Base-by-base conservation (phyloP, 2,329 filamentous ascomycete genomes). In the Cryphonectria parasitica region DNA sequence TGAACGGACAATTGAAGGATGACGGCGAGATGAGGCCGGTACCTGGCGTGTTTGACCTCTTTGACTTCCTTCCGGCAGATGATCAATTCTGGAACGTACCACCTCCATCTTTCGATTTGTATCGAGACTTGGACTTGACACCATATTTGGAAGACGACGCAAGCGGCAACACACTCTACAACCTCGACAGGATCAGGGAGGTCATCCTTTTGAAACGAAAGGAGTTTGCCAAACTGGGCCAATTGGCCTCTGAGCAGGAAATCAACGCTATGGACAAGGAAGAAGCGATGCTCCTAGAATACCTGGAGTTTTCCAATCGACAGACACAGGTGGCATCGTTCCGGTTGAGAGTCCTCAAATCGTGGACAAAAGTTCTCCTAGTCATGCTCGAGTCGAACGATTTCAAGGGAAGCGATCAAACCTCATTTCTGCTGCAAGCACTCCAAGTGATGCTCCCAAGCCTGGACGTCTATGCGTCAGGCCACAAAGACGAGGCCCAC, bases 401-500 rank as follows among this genome's bases (percentile, higher is more conserved):
- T 67, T 91, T 97, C 78, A 91, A 92, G 71, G 87, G 89, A 67
- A 88, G 88, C 1, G 88, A 88, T 41, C 91, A 91, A 77, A 90
- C 90, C 6, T 89, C 91, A 0, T 95, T 98, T 78, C 90, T 97
- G 69, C 82, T 98, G 15, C 94, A 97, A 78, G 91, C 92, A 0
- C 85, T 99, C 6, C 95, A 98, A 77, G 88, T 95, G 19, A 92
- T 97, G 64, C 85, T 98, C 8, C 95, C 96, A 0, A 97, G 94
- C 74, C 87, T 99, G 17, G 95, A 98, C 78, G 87, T 87, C 25
- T 91, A 92, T 65, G 89, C 93, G 69, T 86, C 88, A 6, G 89
- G 92, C 13, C 89, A 91, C 69, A 85, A 90, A 0, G 84, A 86
- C 19, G 91, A 94, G 68, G 92, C 93, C 3, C 83, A 91, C 36